Evolutionary conservation across 2,329 filamentous ascomycete species (phyloP).

Genomic region (Penicillium sp.): DNA sequence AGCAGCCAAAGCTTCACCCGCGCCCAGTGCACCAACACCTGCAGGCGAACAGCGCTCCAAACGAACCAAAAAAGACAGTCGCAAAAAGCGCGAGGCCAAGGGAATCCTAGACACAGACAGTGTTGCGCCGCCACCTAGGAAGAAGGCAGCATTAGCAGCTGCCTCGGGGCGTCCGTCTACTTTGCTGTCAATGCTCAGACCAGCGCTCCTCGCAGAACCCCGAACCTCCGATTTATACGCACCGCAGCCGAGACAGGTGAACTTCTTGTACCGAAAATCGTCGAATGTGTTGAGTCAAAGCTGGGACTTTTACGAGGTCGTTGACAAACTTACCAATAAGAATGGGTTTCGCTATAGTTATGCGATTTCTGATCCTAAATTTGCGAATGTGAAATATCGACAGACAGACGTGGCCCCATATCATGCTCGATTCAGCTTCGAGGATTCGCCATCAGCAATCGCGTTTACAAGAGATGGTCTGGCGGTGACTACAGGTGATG

Average conservation of each 20-base stretch:
- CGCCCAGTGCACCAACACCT: constrained; percentile 26
- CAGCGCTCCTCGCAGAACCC: constrained; percentile 38
- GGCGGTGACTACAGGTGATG: constrained; percentile 83
- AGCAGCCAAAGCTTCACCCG: constrained; percentile 29
- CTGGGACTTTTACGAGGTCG: constrained; percentile 42
- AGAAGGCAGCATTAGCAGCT: constrained; percentile 26
- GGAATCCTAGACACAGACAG: constrained; percentile 33
- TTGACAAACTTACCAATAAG: constrained; percentile 58
- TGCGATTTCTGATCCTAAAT: constrained; percentile 83
- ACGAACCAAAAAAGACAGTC: constrained; percentile 41
- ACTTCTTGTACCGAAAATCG: constrained; percentile 31
- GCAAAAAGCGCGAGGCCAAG: constrained; percentile 43
- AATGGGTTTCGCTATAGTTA: constrained; percentile 81
- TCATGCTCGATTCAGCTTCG: constrained; percentile 80
- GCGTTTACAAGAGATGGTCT: constrained; percentile 72
- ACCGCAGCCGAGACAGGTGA: constrained; percentile 39
- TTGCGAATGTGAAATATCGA: constrained; percentile 86
- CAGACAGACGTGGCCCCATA: constrained; percentile 83
- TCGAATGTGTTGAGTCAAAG: constrained; percentile 31
- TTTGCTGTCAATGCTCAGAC: constrained; percentile 37
- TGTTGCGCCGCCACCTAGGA: constrained; percentile 28
- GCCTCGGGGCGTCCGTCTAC: constrained; percentile 34
- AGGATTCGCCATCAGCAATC: constrained; percentile 83
- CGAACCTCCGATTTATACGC: constrained; percentile 34
- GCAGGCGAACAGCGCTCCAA: constrained; percentile 34